Base-by-base conservation (phyloP, 2,329 filamentous ascomycete species). In the Diaporthe capsici region DNA sequence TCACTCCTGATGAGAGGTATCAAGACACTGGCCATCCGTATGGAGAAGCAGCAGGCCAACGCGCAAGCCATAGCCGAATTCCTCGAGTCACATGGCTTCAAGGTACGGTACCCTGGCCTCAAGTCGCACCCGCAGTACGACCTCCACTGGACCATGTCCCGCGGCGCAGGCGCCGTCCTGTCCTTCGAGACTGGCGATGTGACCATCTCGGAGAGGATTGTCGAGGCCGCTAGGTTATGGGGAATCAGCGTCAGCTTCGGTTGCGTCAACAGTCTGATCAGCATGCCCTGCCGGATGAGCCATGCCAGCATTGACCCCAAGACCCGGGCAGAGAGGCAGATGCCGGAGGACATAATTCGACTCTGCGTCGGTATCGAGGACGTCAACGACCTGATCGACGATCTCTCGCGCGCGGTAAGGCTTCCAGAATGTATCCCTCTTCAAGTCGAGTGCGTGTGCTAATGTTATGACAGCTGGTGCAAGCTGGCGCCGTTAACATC, bases 211-310 rank as follows among this genome's bases (percentile, higher is more conserved):
- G 95, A 98, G 86, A 91, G 96, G 53, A 98, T 99, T 80, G 97
- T 99, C 7, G 97, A 98, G 86, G 94, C 94, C 42, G 94, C 97
- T 3, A 92, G 94, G 78, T 88, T 99, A 44, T 99, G 95, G 92
- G 95, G 94, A 47, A 99, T 99, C 80, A 97, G 94, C 79, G 97
- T 99, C 76, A 98, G 95, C 82, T 99, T 99, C 83, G 97, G 97
- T 65, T 98, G 97, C 83, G 97, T 99, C 79, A 99, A 99, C 87
- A 98, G 95, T 83, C 87, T 99, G 84, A 99, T 99, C 85, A 98
- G 96, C 87, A 98, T 99, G 96, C 96, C 97, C 12, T 99, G 97
- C 86, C 95, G 96, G 81, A 99, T 99, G 97, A 98, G 96, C 85
- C 97, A 99, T 85, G 97, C 97, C 53, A 98, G 95, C 83, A 99